phyloP scores from a whole-genome alignment of 352 stramenopile species.

The Globisporangium perplexum region DNA sequence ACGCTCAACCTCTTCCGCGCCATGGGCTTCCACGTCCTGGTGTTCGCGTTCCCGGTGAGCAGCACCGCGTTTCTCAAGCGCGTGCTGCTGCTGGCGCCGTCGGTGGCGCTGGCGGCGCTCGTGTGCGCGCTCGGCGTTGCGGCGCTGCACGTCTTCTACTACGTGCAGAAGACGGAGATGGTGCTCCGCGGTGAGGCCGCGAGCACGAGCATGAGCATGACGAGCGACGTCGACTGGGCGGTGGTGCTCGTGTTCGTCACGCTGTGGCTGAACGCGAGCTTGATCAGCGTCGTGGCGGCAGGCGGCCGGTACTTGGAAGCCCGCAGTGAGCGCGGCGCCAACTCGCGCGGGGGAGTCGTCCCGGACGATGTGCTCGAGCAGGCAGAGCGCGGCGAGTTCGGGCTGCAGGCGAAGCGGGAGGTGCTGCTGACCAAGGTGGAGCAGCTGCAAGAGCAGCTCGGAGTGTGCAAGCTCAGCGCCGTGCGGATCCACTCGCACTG shows the following conservation, averaged over 20 bases:
- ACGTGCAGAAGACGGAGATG: constrained; percentile 39
- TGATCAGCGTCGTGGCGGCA: constrained; percentile 29
- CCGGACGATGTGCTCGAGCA: constrained; percentile 46
- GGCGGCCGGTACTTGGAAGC: constrained; percentile 32
- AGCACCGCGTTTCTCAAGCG: constrained; percentile 35
- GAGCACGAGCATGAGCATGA: constrained; percentile 32
- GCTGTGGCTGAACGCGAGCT: constrained; percentile 38
- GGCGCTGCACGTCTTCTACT: constrained; percentile 52
- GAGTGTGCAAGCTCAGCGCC: constrained; percentile 46
- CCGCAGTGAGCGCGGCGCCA: constrained; percentile 25
- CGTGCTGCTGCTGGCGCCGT: constrained; percentile 29
- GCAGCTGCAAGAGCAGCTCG: constrained; percentile 46
- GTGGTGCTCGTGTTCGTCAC: constrained; percentile 31
- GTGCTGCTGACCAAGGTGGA: constrained; percentile 49
- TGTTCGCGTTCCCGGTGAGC: constrained; percentile 51
- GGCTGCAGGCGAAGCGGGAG: constrained; percentile 58
- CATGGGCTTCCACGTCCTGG: constrained; percentile 37
- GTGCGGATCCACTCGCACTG: constrained; percentile 45
- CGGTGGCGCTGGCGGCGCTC: constrained; percentile 33
- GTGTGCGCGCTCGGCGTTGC: constrained; percentile 33
- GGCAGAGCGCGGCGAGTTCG: constrained; percentile 59
- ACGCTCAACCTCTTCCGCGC: constrained; percentile 55
- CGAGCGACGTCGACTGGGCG: constrained; percentile 26
- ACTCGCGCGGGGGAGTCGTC: constrained; percentile 25
- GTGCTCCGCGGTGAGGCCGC: constrained; percentile 13